Conservation (phyloP, 169 alveolate genomes). For the Plasmodium coatneyi region DNA sequence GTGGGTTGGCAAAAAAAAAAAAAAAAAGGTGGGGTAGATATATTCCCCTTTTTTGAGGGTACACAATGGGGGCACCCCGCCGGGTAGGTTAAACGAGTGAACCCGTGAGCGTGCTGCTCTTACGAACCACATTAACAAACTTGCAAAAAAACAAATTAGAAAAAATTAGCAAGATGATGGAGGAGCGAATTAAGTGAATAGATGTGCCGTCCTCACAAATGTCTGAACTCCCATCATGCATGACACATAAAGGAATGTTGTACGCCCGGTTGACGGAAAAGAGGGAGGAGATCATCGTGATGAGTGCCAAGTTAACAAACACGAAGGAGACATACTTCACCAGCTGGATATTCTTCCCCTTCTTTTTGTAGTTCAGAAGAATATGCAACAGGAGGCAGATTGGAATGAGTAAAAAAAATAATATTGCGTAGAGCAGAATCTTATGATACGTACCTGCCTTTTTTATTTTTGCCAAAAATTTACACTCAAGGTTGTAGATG, state of each 20-base stretch:
- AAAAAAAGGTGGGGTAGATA: background rate
- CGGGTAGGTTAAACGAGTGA: background rate
- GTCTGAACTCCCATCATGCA: slow-evolving; percentile 73
- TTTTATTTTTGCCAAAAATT: slow-evolving; percentile 42
- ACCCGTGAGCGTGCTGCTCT: background rate
- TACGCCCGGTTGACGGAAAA: slow-evolving; percentile 46
- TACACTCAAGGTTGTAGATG: slow-evolving; percentile 70
- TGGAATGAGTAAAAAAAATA: slow-evolving; percentile 38
- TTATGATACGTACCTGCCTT: slow-evolving; percentile 51
- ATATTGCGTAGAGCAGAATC: slow-evolving; percentile 35
- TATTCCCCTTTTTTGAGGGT: no score
- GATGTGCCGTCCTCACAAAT: slow-evolving; percentile 60
- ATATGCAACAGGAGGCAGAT: background rate
- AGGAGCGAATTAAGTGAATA: slow-evolving; percentile 24
- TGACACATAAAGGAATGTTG: slow-evolving; percentile 71
- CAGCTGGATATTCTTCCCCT: background rate
- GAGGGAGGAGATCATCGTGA: slow-evolving; percentile 41
- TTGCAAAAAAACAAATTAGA: slow-evolving; percentile 56
- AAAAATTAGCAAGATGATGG: slow-evolving; percentile 43
- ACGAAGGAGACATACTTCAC: slow-evolving; percentile 41
- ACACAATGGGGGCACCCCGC: background rate
- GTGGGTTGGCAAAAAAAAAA: background rate
- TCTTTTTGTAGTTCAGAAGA: background rate
- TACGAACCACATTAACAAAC: slow-evolving; percentile 20
- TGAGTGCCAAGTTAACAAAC: slow-evolving; percentile 38